Percentiles rank a stretch among this genome's conserved stretches.
phyloP scores from a whole-genome alignment of 805 yeast genomes.

The Ogataea populi-albae region DNA sequence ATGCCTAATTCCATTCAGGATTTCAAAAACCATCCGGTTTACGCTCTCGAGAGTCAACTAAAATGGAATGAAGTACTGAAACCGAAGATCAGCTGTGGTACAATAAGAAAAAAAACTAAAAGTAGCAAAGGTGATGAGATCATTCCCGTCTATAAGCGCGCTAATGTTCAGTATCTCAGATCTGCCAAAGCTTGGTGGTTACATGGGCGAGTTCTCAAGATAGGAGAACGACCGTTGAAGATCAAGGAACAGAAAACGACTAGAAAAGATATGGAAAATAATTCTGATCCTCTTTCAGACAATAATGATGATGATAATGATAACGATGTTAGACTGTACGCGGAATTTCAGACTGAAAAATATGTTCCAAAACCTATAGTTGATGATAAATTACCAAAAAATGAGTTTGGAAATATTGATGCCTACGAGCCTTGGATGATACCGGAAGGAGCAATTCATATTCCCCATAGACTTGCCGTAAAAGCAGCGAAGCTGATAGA shows the following conservation, averaged over 20 bases:
- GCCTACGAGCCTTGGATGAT: slow-evolving; percentile 75
- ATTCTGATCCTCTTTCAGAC: slow-evolving; percentile 20
- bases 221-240: slow-evolving; percentile 67
- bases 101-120: slow-evolving; percentile 44
- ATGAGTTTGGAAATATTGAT: slow-evolving; percentile 82
- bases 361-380: slow-evolving; percentile 64
- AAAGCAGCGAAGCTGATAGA: slow-evolving; percentile 69
- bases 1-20: slow-evolving; percentile 84
- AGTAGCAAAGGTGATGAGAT: slow-evolving; percentile 38
- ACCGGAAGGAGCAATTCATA: slow-evolving; percentile 71
- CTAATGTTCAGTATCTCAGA: slow-evolving; percentile 58
- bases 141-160: slow-evolving; percentile 65
- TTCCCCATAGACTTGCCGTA: slow-evolving; percentile 52
- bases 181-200: slow-evolving; percentile 87
- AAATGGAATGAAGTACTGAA: slow-evolving; percentile 67
- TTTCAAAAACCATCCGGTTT: slow-evolving; percentile 82
- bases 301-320: slow-evolving; percentile 47
- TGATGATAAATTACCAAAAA: slow-evolving; percentile 69
- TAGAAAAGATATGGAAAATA: slow-evolving; percentile 26
- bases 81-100: slow-evolving; percentile 74
- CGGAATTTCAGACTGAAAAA: slow-evolving; percentile 72
- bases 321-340: slow-evolving; percentile 58
- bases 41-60: slow-evolving; percentile 74
- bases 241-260: slow-evolving; percentile 29
- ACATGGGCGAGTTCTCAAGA: slow-evolving; percentile 68